Evolutionary conservation across 257 asterid genomes (phyloP).

Genomic region (Solanum raphanifolium): DNA sequence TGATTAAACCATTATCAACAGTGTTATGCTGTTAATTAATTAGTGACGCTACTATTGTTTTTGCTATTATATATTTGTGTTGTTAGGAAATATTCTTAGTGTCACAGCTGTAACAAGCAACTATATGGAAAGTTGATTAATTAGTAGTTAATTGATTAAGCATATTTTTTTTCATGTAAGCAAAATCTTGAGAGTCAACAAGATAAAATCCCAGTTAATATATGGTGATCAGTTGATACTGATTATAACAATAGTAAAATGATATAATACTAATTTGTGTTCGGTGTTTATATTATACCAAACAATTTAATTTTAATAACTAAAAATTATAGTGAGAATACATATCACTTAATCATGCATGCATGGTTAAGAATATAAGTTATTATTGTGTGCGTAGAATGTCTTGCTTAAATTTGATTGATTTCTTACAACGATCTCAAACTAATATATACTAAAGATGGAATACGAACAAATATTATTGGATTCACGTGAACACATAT

Average conservation of each 20-base stretch:
- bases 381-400: not conserved
- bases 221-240: not conserved
- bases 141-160: not conserved
- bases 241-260: conserved; percentile 3
- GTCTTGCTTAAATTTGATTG: not conserved
- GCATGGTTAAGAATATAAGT: not conserved
- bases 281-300: not conserved
- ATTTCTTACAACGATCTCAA: not conserved
- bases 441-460: not conserved
- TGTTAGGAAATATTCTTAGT: not conserved
- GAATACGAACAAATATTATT: not conserved
- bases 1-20: conserved; percentile 29
- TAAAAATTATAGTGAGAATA: not conserved
- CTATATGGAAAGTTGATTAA: not conserved
- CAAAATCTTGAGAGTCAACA: conserved; percentile 31
- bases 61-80: conserved; percentile 6
- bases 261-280: not conserved
- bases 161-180: not conserved
- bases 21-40: conserved; percentile 4
- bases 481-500: not conserved
- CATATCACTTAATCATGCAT: not conserved
- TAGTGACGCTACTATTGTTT: not conserved
- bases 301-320: not conserved
- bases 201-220: conserved; percentile 7
- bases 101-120: not conserved